Evolutionary conservation across 805 yeast genomes (phyloP).

Genomic region (Myxozyma neglecta): DNA sequence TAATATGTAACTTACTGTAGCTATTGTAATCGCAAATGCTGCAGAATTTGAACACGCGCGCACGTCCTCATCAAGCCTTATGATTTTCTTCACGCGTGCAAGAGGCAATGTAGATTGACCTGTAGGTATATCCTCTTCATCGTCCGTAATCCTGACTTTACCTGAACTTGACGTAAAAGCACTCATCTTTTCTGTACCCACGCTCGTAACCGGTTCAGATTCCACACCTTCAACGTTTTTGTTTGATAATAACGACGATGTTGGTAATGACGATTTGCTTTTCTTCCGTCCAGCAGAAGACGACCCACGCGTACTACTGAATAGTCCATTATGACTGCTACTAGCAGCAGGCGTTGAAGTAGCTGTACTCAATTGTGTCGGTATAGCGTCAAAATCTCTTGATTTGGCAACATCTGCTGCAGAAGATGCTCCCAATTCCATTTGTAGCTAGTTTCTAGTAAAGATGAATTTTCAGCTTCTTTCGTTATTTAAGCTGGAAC

Average conservation of each 20-base stretch:
- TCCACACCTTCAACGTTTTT: neutral
- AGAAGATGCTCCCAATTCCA: neutral
- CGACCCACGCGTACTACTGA: neutral
- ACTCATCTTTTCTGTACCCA: no score
- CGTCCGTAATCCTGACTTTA: neutral
- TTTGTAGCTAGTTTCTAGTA: no score
- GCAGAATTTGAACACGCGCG: constrained; percentile 33
- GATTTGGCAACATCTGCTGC: neutral
- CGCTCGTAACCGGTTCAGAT: no score
- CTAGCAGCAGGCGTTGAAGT: neutral
- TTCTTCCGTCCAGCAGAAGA: neutral
- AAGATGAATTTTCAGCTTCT: no score
- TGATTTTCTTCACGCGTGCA: constrained; percentile 33
- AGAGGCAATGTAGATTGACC: constrained; percentile 30
- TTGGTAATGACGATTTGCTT: neutral
- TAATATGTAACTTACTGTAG: constrained; percentile 29
- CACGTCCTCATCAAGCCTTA: constrained; percentile 34
- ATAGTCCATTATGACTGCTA: neutral
- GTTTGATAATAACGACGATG: neutral
- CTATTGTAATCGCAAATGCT: constrained; percentile 34
- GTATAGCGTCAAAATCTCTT: neutral
- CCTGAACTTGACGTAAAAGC: neutral
- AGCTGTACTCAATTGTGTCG: neutral
- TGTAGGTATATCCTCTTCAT: constrained; percentile 1
- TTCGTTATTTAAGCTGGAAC: no score